Base-by-base conservation (phyloP, 352 stramenopile genomes). In the Phytopythium cucurbitacearum region DNA sequence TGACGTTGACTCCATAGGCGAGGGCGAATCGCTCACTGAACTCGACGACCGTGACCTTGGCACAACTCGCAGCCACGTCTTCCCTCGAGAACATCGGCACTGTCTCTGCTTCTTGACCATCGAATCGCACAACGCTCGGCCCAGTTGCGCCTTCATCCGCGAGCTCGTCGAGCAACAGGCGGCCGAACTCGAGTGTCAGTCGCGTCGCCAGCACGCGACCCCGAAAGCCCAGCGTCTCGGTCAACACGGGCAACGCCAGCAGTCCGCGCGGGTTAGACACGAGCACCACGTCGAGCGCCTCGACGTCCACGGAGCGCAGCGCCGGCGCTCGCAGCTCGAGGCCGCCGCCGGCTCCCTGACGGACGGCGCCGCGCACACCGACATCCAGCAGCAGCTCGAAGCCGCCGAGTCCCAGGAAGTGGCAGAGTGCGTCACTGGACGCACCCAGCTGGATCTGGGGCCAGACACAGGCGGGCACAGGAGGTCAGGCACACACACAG, bases 331-430 rank as follows among this genome's bases (percentile, higher is more conserved):
- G 43, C 15, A 85, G 40, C 10, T 34, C 50, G 40, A 85, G 65
- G 34, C 56, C 10, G 36, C 13, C 57, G 8, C 28, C 11, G 37
- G 10, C 34, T 10, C 8, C 47, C 16, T 45, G 37, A 3, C 62
- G 41, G 32, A 42, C 64, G 48, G 64, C 57, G 33, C 59, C 48
- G 16, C 57, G 64, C 33, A 91, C 39, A 12, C 80, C 81, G 51
- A 79, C 92, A 67, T 95, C 85, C 45, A 95, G 67, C 51, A 95
- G 69, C 46, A 95, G 59, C 51, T 95, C 79, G 48, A 77, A 89
- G 47, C 85, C 85, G 50, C 76, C 80, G 28, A 93, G 69, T 56
- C 76, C 85, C 42, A 93, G 52, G 61, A 95, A 95, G 48, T 90
- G 78, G 56, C 81, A 91, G 0, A 91, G 65, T 35, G 71, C 78